Base-by-base conservation (phyloP, 2,329 filamentous ascomycete genomes). In the Lasiodiplodia sp. region DNA sequence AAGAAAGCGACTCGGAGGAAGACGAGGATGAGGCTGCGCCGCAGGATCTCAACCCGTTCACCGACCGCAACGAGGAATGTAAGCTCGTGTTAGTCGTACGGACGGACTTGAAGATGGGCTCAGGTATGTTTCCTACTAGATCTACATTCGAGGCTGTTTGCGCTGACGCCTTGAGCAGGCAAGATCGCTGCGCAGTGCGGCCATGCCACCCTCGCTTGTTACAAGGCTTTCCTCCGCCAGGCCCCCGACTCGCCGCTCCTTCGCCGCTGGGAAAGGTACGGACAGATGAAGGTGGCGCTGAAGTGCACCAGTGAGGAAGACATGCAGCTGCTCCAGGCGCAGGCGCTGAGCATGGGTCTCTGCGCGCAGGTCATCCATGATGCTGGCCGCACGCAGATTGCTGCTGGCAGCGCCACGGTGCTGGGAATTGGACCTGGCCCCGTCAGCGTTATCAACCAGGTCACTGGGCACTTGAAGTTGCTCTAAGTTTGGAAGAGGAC, bases 141-240 rank as follows among this genome's bases (percentile, higher is more conserved):
- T 66, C 44, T 67, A 44, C 52, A n/a, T 70, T 40, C 11, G 49
- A 44, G 37, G 31, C 21, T 16, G 21, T n/a, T 53, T 69, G 37
- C 55, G 55, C 58, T 71, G 49, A 56, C 69, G 40, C 8, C 4
- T 66, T 3, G 18, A n/a, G 56, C 71, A 97, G 95, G 95, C 75
- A 99, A 99, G 86, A 97, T 98, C 75, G 96, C 93, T 68, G 96
- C 96, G 8, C 96, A 98, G 82, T 95, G 92, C 82, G 92, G 91
- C 62, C 96, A 98, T 81, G 96, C 96, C n/a, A 97, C 95, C 3
- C 89, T 99, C 68, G 94, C 95, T 67, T 98, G 95, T 87, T 99
- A 97, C 89, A 98, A 97, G 83, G 84, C 89, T 69, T 89, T 96
- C 72, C 82, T 88, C 51, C 80, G 83, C 47, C 85, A 85, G 28